phyloP scores from a whole-genome alignment of 495 filamentous ascomycete genomes.

The Hypoxylon fragiforme region DNA sequence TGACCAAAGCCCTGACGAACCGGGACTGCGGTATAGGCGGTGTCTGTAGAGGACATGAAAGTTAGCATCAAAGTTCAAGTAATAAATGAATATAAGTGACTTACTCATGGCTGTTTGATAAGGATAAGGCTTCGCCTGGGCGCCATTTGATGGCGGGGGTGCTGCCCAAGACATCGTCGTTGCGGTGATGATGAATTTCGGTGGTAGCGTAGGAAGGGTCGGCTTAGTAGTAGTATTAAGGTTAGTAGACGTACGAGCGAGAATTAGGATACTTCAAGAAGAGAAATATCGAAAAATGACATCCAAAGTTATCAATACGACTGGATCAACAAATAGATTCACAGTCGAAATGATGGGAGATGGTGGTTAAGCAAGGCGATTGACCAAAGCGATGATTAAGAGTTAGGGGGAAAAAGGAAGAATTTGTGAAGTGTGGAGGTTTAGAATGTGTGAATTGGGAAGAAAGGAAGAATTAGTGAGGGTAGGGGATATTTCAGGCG shows the following conservation, averaged over 20 bases:
- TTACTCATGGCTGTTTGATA: slow-evolving; percentile 36
- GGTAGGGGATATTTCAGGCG: too few relatives aligned
- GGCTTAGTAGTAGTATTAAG: slow-evolving; percentile 22
- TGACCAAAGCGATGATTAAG: slow-evolving; percentile 3
- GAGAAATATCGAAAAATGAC: background rate
- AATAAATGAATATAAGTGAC: slow-evolving; percentile 8
- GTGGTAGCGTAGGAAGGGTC: background rate
- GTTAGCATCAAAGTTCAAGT: slow-evolving; percentile 26
- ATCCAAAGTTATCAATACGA: background rate
- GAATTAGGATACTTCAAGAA: slow-evolving; percentile 2
- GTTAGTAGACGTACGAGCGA: slow-evolving; percentile 8
- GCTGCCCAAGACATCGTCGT: slow-evolving; percentile 40
- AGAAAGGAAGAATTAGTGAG: too few relatives aligned
- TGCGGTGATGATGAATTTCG: slow-evolving; percentile 4
- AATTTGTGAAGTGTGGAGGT: too few relatives aligned
- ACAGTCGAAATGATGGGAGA: background rate
- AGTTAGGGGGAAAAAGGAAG: slow-evolving; percentile 1
- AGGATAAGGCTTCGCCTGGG: slow-evolving; percentile 37
- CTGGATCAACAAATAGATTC: slow-evolving; percentile 11
- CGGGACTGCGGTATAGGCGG: slow-evolving; percentile 57
- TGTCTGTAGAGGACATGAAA: slow-evolving; percentile 29
- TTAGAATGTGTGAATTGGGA: background rate
- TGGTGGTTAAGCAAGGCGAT: background rate
- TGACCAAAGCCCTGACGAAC: slow-evolving; percentile 51
- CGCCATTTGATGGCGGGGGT: slow-evolving; percentile 39